These are phyloP conservation scores for Colletotrichum sp. DNA, from an alignment of 2,329 filamentous ascomycete species.

Conservation along the genomic window DNA sequence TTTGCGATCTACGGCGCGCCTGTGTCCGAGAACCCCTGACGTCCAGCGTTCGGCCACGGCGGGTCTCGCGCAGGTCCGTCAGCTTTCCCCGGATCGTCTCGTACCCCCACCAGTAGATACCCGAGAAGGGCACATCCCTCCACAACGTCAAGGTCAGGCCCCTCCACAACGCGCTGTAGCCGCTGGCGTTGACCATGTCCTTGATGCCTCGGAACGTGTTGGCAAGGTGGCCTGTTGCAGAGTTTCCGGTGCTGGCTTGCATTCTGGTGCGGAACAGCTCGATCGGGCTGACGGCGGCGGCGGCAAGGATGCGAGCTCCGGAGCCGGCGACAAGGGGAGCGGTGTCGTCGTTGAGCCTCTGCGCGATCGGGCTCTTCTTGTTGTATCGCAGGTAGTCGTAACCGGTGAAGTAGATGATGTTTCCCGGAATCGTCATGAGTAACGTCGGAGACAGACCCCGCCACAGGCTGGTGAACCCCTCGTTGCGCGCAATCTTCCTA, in stretches of 20 bases:
- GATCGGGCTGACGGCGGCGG: constrained; percentile 83
- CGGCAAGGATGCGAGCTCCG: constrained; percentile 78
- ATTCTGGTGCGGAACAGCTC: constrained; percentile 94
- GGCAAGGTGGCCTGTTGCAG: constrained; percentile 72
- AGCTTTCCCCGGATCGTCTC: constrained; percentile 79
- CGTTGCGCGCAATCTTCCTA: constrained; percentile 92
- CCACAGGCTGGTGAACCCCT: constrained; percentile 88
- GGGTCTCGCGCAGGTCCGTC: constrained; percentile 68
- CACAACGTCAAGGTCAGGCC: constrained; percentile 90
- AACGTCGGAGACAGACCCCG: constrained; percentile 92
- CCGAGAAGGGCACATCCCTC: constrained; percentile 97
- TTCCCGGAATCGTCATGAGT: constrained; percentile 91
- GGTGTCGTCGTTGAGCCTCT: constrained; percentile 68
- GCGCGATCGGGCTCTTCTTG: constrained; percentile 72
- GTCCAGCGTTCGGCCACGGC: constrained; percentile 45
- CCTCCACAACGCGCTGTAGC: constrained; percentile 86
- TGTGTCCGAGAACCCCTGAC: constrained; percentile 41
- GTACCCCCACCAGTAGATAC: constrained; percentile 98
- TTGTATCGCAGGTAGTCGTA: constrained; percentile 93
- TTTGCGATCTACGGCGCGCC: constrained; percentile 61
- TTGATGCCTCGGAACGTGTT: constrained; percentile 78
- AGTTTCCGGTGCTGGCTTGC: constrained; percentile 72
- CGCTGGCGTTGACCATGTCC: constrained; percentile 79
- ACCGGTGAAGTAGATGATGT: constrained; percentile 98
- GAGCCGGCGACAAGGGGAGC: constrained; percentile 83